Evolutionary conservation across 2,329 filamentous ascomycete species (phyloP).

Genomic region (Pseudogymnoascus sp.): DNA sequence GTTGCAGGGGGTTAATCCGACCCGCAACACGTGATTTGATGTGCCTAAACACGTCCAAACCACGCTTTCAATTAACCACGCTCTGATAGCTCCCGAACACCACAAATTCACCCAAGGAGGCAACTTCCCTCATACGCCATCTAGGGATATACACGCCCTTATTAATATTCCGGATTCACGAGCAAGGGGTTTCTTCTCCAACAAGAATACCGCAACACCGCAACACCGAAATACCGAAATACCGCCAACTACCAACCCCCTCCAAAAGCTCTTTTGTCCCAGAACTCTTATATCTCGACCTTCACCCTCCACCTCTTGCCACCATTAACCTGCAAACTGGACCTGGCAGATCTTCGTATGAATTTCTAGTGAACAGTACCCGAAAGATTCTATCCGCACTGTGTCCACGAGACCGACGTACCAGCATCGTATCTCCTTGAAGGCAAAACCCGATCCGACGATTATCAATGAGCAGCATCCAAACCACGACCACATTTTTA

Average conservation of each 20-base stretch:
- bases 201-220: background rate
- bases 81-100: background rate
- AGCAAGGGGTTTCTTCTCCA: no score
- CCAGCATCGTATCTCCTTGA: background rate
- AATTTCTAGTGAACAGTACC: background rate
- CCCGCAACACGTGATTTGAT: slow-evolving; percentile 1
- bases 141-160: background rate
- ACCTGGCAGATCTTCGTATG: background rate
- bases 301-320: background rate
- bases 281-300: background rate
- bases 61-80: background rate
- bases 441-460: background rate
- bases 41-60: background rate
- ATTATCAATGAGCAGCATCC: background rate
- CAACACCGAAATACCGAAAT: no score
- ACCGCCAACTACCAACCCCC: background rate
- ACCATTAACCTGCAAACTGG: background rate
- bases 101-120: background rate
- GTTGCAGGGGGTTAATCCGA: slow-evolving; percentile 8
- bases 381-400: background rate
- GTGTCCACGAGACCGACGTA: background rate
- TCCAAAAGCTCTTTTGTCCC: background rate
- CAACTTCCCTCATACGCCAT: background rate
- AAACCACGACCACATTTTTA: background rate
- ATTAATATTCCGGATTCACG: background rate